phyloP scores from a whole-genome alignment of 2,329 filamentous ascomycete species.

The Colletotrichum orbiculare region DNA sequence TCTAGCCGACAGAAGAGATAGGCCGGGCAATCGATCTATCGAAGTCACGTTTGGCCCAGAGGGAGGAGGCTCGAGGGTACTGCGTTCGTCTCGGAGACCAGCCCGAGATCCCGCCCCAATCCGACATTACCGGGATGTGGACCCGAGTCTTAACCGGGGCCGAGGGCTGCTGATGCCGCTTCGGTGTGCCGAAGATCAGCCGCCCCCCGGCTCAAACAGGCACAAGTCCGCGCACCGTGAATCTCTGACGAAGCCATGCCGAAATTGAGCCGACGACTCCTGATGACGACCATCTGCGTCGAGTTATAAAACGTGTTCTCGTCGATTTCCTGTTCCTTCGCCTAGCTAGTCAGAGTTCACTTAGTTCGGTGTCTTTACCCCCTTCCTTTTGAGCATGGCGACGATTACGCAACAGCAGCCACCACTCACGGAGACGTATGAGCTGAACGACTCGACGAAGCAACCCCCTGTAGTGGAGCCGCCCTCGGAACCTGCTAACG shows the following conservation, averaged over 20 bases:
- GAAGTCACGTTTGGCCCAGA: no score
- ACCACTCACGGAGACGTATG: neutral
- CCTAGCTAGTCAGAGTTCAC: neutral
- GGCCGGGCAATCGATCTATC: no score
- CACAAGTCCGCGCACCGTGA: neutral
- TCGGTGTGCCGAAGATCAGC: neutral
- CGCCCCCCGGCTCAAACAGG: neutral
- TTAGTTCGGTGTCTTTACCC: neutral
- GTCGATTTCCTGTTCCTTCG: neutral
- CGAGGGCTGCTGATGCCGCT: neutral
- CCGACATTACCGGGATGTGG: neutral
- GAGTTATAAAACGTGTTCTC: neutral
- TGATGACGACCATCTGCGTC: no score
- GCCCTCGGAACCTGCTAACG: neutral
- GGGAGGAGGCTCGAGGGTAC: no score
- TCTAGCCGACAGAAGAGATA: no score
- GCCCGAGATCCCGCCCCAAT: slow-evolving; percentile 12
- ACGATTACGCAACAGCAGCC: slow-evolving; percentile 18
- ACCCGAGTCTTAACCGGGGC: neutral
- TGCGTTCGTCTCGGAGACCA: neutral
- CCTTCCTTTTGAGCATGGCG: neutral
- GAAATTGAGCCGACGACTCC: neutral
- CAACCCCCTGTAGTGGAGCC: neutral
- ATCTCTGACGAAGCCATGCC: neutral
- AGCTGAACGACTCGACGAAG: slow-evolving; percentile 9